Conservation (phyloP, 306 rosid species). For the Medicago ruthenica region DNA sequence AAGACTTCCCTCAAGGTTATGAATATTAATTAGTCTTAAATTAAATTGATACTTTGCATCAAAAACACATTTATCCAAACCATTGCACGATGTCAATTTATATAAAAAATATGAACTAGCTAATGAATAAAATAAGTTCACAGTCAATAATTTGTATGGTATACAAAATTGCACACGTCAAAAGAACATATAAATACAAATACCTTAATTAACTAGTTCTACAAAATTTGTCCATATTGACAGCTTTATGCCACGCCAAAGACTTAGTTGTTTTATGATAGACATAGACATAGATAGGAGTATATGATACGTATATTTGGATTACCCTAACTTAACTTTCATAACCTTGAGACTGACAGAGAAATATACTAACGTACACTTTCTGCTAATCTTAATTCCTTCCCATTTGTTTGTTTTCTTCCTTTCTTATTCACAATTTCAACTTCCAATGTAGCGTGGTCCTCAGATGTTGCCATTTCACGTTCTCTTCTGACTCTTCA, state of each 20-base stretch:
- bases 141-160: neutral
- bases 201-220: neutral
- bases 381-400: slow-evolving; percentile 12
- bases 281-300: neutral
- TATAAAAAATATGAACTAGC: too few species aligned
- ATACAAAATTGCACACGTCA: neutral
- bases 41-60: too few species aligned
- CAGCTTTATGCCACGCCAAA: neutral
- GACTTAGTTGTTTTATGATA: neutral
- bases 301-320: neutral
- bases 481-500: slow-evolving; percentile 38
- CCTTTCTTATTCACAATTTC: slow-evolving; percentile 4
- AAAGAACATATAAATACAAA: neutral
- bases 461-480: slow-evolving; percentile 49
- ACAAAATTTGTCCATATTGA: slow-evolving; percentile 1
- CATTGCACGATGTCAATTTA: too few species aligned
- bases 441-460: slow-evolving; percentile 46
- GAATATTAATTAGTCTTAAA: too few species aligned
- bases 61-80: too few species aligned
- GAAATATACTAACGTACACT: slow-evolving; percentile 30
- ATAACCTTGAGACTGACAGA: slow-evolving; percentile 45
- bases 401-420: neutral
- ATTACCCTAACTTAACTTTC: slow-evolving; percentile 41
- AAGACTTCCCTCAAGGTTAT: too few species aligned
- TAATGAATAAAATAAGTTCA: neutral